Base-by-base conservation (phyloP, 2,329 filamentous ascomycete species). In the Monascus ruber region DNA sequence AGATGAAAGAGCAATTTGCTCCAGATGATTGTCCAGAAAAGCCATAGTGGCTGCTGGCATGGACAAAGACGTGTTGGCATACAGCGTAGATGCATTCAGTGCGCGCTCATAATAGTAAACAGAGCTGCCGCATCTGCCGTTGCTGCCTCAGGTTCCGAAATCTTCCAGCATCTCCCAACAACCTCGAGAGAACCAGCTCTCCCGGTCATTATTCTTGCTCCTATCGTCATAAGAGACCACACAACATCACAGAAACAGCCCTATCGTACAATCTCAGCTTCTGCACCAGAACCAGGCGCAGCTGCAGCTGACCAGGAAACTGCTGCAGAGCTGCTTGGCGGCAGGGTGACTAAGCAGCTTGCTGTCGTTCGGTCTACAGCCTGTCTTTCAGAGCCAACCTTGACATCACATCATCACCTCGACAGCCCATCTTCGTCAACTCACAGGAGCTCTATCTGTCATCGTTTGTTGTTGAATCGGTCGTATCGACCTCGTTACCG, bases 1-100 rank as follows among this genome's bases (percentile, higher is more conserved):
- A 46, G 83, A 83, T n/a, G 80, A 86, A 49, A 81, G 73, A 37
- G 74, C 67, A 42, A 88, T 87, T 60, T 87, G 83, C 66, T 86
- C 83, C 25, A 88, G 72, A 56, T 88, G 83, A 31, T 71, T 76
- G 5, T 73, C 70, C 25, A 88, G 70, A 24, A 84, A 17, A 25
- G 33, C 6, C 33, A 35, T 35, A 5, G 6, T 35, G 28, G 7
- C 7, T 31, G 28, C 7, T 7, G 28, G 2, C n/a, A 31, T 7
- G n/a, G n/a, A 31, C 7, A 3, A 31, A 31, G 28, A 31, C 28
- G 3, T 86, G 45, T 43, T 64, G 52, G 40, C 6, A 36, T 6
- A 29, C 24, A 34, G 26, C 6, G 8, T 17, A 27, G 24, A 17
- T 17, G 17, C 17, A 17, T 17, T 17, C 17, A 17, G 17, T 17